Conservation (phyloP, 2,329 filamentous ascomycete genomes). For the Pseudogymnoascus sp. region DNA sequence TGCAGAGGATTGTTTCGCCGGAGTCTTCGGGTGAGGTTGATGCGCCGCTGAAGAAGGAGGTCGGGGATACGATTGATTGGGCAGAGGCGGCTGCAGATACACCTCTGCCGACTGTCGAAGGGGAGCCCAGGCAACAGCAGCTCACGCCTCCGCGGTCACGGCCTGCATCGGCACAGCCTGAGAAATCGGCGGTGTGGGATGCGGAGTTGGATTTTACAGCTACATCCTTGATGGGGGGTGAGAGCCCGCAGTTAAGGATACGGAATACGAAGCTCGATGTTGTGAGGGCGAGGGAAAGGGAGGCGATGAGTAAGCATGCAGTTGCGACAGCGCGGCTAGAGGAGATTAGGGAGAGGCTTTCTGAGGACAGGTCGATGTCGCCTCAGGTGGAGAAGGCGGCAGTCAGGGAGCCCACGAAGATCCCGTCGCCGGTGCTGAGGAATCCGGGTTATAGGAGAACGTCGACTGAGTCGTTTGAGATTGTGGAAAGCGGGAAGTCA, state of each 20-base stretch:
- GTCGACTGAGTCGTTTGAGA: not conserved
- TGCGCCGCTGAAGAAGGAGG: not conserved
- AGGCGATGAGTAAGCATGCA: slow-evolving; percentile 15
- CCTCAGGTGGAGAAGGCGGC: slow-evolving; percentile 10
- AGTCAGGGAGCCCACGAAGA: not conserved
- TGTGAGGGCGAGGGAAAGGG: slow-evolving; percentile 19
- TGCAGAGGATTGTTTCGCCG: slow-evolving; percentile 17
- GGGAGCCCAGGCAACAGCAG: slow-evolving; percentile 10
- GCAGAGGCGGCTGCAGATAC: slow-evolving; percentile 10
- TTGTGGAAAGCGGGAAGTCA: not conserved
- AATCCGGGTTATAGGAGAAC: not conserved
- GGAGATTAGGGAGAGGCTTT: slow-evolving; percentile 19
- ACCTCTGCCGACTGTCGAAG: slow-evolving; percentile 17
- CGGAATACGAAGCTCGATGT: slow-evolving; percentile 19
- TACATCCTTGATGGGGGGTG: slow-evolving; percentile 18
- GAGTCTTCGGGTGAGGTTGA: slow-evolving; percentile 14
- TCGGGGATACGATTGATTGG: not conserved
- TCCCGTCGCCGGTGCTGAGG: not conserved
- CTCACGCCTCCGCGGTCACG: slow-evolving; percentile 18
- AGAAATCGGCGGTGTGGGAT: slow-evolving; percentile 17
- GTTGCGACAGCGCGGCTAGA: slow-evolving; percentile 18
- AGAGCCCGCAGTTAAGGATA: slow-evolving; percentile 20
- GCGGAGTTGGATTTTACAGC: slow-evolving; percentile 24
- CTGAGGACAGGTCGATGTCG: slow-evolving; percentile 17
- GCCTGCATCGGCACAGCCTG: slow-evolving; percentile 17